Percentiles rank a stretch among this genome's conserved stretches.
Conservation (phyloP, 257 asterid genomes). For the Jasminum sambac region DNA sequence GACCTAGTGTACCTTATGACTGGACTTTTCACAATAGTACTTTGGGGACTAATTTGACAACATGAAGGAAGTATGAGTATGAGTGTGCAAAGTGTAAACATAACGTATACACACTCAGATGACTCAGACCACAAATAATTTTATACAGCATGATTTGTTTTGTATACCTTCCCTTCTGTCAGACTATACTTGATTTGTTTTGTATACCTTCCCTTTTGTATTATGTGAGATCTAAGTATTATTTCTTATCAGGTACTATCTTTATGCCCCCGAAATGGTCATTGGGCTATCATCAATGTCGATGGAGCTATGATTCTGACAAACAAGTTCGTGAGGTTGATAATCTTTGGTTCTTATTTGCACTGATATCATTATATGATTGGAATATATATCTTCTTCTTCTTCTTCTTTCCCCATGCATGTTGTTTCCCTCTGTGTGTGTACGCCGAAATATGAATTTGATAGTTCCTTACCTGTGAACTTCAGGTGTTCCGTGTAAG, state of each 20-base stretch:
- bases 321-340: constrained; percentile 86
- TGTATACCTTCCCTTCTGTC: too few species aligned
- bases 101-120: too few species aligned
- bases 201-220: background rate
- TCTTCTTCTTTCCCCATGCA: constrained; percentile 8
- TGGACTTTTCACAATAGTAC: too few species aligned
- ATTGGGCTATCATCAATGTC: constrained; percentile 97
- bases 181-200: constrained; percentile 6
- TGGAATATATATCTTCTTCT: background rate
- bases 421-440: background rate
- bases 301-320: constrained; percentile 90
- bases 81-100: too few species aligned
- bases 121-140: too few species aligned
- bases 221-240: constrained; percentile 10
- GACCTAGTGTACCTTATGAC: too few species aligned
- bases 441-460: background rate
- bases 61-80: too few species aligned
- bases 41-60: too few species aligned
- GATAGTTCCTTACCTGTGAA: too few species aligned
- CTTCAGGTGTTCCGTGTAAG: background rate
- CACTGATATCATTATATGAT: background rate
- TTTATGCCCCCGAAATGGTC: constrained; percentile 99
- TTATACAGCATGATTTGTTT: too few species aligned
- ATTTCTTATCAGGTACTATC: constrained; percentile 61
- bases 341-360: constrained; percentile 16